A percentile compares a stretch with the other conserved stretches of the same genome.
Conservation (phyloP, 768 basidiomycete species). For the Suillus cothurnatus region DNA sequence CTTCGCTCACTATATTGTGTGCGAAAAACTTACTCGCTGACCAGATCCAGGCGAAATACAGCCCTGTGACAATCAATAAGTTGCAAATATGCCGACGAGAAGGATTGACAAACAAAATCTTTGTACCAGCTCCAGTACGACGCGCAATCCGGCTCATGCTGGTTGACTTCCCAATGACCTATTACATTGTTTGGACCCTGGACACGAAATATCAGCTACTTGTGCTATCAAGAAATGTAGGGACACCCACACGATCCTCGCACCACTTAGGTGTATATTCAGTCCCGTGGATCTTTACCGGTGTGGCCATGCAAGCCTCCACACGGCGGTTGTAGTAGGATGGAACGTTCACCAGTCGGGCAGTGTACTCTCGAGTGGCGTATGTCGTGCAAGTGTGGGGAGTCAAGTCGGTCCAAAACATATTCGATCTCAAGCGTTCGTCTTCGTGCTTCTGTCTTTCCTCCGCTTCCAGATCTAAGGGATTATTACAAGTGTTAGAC, state of each 20-base stretch:
- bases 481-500: conserved; percentile 23
- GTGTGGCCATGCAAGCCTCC: conserved; percentile 26
- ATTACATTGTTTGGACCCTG: conserved; percentile 20
- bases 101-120: conserved; percentile 12
- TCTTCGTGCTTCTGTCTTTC: conserved; percentile 20
- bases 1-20: neutral
- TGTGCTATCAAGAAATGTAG: neutral
- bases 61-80: conserved; percentile 4
- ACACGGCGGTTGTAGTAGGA: conserved; percentile 20
- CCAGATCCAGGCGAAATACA: conserved; percentile 5
- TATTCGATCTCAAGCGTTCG: conserved; percentile 17
- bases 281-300: conserved; percentile 27
- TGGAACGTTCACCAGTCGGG: conserved; percentile 32
- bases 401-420: conserved; percentile 25
- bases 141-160: conserved; percentile 29
- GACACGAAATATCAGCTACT: conserved; percentile 1
- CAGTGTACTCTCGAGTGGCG: conserved; percentile 32
- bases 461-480: conserved; percentile 18
- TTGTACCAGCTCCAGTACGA: conserved; percentile 29
- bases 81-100: neutral
- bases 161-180: conserved; percentile 31
- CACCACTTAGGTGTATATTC: conserved; percentile 20
- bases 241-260: conserved; percentile 22
- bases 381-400: conserved; percentile 29
- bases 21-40: conserved; percentile 7